These are phyloP conservation scores for Pseudoperonospora humuli DNA, from an alignment of 352 stramenopile genomes.

Conservation along the genomic window DNA sequence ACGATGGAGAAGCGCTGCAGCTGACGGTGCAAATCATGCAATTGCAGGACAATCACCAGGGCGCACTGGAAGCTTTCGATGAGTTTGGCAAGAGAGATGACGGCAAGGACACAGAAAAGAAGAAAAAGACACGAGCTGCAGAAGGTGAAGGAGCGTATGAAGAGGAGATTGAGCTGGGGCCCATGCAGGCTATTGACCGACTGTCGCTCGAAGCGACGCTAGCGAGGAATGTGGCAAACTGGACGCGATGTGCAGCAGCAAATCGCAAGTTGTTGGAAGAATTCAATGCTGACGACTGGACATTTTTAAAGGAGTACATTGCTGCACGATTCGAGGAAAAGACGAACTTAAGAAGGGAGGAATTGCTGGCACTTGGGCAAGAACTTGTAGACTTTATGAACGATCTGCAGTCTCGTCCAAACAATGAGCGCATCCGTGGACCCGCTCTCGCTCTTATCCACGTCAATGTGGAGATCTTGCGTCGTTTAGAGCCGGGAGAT, in stretches of 20 bases:
- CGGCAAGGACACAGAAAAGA: slow-evolving; percentile 14
- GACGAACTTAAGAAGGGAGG: background rate
- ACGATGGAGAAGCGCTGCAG: slow-evolving; percentile 65
- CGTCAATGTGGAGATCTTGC: slow-evolving; percentile 39
- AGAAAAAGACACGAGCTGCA: slow-evolving; percentile 28
- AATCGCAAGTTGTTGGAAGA: slow-evolving; percentile 55
- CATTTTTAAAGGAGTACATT: slow-evolving; percentile 65
- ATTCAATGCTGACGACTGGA: slow-evolving; percentile 80
- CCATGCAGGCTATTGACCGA: slow-evolving; percentile 75
- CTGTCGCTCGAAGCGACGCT: slow-evolving; percentile 62
- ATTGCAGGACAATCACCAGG: slow-evolving; percentile 52
- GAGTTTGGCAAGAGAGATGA: slow-evolving; percentile 41
- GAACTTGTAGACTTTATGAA: slow-evolving; percentile 33
- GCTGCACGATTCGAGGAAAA: slow-evolving; percentile 36
- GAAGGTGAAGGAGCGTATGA: slow-evolving; percentile 72
- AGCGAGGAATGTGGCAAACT: slow-evolving; percentile 41
- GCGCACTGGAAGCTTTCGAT: slow-evolving; percentile 66
- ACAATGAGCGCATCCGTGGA: slow-evolving; percentile 52
- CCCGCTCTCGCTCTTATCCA: slow-evolving; percentile 63
- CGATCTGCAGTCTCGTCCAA: slow-evolving; percentile 33
- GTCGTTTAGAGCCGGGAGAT: slow-evolving; percentile 23
- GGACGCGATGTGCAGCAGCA: slow-evolving; percentile 39
- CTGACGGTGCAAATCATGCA: slow-evolving; percentile 68
- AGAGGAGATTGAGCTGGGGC: slow-evolving; percentile 76
- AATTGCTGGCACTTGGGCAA: slow-evolving; percentile 22